phyloP scores from a whole-genome alignment of 2,329 filamentous ascomycete species.

The Fonsecaea monophora region DNA sequence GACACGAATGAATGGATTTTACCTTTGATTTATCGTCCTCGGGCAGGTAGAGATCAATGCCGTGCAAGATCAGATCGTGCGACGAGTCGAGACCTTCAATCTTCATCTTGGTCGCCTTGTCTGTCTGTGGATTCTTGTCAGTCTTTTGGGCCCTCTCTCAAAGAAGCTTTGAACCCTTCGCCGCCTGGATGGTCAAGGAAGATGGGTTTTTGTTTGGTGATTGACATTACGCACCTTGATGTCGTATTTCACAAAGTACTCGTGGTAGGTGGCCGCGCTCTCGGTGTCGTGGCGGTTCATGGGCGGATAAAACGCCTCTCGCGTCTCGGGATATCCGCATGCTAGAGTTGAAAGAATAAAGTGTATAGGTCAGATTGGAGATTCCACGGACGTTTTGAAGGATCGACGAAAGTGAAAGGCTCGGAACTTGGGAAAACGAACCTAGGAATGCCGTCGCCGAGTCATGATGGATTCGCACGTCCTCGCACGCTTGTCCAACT shows the following conservation, averaged over 20 bases:
- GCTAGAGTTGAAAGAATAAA: slow-evolving; percentile 8
- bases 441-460: slow-evolving; percentile 30
- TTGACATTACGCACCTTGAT: slow-evolving; percentile 24
- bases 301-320: slow-evolving; percentile 29
- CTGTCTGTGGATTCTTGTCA: slow-evolving; percentile 13
- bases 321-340: slow-evolving; percentile 32
- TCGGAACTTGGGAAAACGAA: slow-evolving; percentile 7
- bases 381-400: too few relatives aligned
- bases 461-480: slow-evolving; percentile 31
- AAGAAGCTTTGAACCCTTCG: too few relatives aligned
- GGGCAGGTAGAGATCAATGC: slow-evolving; percentile 26
- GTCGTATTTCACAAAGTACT: slow-evolving; percentile 35
- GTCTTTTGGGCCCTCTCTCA: not conserved
- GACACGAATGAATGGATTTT: not conserved
- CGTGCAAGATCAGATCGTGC: slow-evolving; percentile 31
- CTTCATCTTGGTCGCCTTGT: slow-evolving; percentile 21
- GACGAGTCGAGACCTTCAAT: slow-evolving; percentile 28
- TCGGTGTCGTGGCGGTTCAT: slow-evolving; percentile 22
- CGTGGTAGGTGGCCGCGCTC: slow-evolving; percentile 25
- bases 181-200: too few relatives aligned
- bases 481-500: slow-evolving; percentile 34
- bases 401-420: not conserved
- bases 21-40: slow-evolving; percentile 26
- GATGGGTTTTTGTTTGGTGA: too few relatives aligned
- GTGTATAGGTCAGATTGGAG: too few relatives aligned